Evolutionary conservation across 805 yeast species (phyloP), one percentile per base, ranked within the genome.

Genomic region (Saccharomyces paradoxus): DNA sequence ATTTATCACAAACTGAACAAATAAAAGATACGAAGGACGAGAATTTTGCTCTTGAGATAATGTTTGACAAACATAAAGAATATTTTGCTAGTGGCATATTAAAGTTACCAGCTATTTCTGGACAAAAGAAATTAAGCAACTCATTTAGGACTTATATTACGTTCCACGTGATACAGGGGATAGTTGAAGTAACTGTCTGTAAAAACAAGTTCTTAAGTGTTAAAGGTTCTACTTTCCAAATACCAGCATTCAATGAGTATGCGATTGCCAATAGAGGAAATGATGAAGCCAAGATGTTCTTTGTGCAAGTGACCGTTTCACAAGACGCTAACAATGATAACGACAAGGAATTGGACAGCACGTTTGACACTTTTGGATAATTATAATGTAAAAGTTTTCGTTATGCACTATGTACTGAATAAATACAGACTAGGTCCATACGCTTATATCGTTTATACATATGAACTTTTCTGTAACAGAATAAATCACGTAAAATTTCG

Each of bases 181-280:
- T 78, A 2, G 65, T 88, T 8, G 88, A 87, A 62, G 91, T 87
- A 2, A 79, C 82, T 1, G 59, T 90, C 3, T 78, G 81, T 21
- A 81, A 80, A 5, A 77, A 75, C 22, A 75, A 73, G 24, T 87
- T 90, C 65, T 70, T 82, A 3, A 86, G 84, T 6, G 76, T 80
- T 0, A 73, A 77, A 53, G 96, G 96, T 1, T 86, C 96, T 52
- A 80, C 92, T 4, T 84, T 90, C 62, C 87, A 86, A 62, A 77
- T 91, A 5, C 97, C 97, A 0, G 80, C 86, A 72, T 86, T 84
- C 4, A 87, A 87, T 64, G 76, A 78, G 47, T 89, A 88, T 68
- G 81, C 86, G 17, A 77, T 90, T 58, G 77, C 76, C 49, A 88
- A 88, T 64, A 76, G 75, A 46, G 86, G 90, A 0, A 71, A 75